Conservation (phyloP, 305 asterid genomes). For the Euphrasia arctica region DNA sequence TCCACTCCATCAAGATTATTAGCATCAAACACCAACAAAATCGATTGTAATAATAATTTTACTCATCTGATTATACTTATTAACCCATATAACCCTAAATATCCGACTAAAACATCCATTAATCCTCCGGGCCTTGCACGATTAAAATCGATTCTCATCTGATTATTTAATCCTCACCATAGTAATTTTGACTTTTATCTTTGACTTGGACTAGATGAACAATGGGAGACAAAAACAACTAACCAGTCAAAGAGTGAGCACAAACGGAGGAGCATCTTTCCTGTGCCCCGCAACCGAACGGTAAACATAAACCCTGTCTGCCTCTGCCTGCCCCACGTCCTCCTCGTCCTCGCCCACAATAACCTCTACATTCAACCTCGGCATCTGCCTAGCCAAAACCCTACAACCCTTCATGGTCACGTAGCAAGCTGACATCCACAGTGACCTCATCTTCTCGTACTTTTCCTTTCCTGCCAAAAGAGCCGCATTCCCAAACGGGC, state of each 20-base stretch:
- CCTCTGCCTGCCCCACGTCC: slow-evolving; percentile 33
- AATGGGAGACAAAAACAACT: slow-evolving; percentile 1
- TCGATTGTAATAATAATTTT: too few species aligned
- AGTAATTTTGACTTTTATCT: too few species aligned
- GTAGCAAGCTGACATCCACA: slow-evolving; percentile 84
- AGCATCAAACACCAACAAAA: too few species aligned
- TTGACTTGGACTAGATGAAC: too few species aligned
- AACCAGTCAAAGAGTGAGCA: slow-evolving; percentile 51
- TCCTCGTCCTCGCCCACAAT: slow-evolving; percentile 57
- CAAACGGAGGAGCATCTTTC: slow-evolving; percentile 78
- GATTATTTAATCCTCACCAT: too few species aligned
- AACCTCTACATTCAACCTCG: slow-evolving; percentile 80
- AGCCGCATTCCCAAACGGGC: slow-evolving; percentile 82
- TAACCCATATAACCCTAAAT: too few species aligned
- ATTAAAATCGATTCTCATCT: too few species aligned
- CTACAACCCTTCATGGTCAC: slow-evolving; percentile 68
- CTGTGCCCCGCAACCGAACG: slow-evolving; percentile 89
- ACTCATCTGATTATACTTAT: too few species aligned
- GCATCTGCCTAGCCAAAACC: slow-evolving; percentile 58
- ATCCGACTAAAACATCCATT: too few species aligned
- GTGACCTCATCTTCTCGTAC: slow-evolving; percentile 71
- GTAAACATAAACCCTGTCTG: slow-evolving; percentile 69
- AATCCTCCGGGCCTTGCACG: too few species aligned
- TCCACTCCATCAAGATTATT: too few species aligned
- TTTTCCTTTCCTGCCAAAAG: slow-evolving; percentile 56